Base-by-base conservation (phyloP, 2,329 filamentous ascomycete species). In the Tolypocladium sp. region DNA sequence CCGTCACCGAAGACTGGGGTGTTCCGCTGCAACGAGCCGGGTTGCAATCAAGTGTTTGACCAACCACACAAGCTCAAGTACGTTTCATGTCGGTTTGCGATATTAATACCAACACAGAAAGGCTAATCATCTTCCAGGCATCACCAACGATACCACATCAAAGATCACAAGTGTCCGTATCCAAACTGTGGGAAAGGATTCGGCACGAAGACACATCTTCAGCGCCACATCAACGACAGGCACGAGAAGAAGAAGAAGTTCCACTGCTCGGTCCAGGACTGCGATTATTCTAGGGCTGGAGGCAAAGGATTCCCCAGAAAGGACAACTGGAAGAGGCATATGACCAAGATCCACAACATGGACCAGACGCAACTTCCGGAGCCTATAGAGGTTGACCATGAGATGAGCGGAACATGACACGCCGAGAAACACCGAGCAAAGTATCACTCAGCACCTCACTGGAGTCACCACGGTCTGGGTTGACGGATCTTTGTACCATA, bases 241-340 rank as follows among this genome's bases (percentile, higher is more conserved):
- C 83, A 86, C 67, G 76, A 78, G 63, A 84, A 84, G 72, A 82
- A 79, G 60, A 82, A 81, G 68, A 82, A 82, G 60, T 85, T 81
- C 59, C 82, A 85, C 67, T 86, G 83, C 64, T 80, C 77, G 0
- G 76, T 82, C 5, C 74, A 73, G 2, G 77, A 76, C 8, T 86
- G 83, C 64, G 75, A 79, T 6, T 85, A 83, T 66, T 84, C 81
- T n/a, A 77, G 76, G 59, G 68, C 73, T 20, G 82, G 82, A 10
- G 81, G 82, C 58, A 84, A 83, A 62, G 81, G 79, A 0, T 86
- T 86, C 63, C 82, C 82, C 1, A 73, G 83, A 57, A 86, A 85
- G 66, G 83, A 85, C 65, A 85, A 86, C 68, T 85, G 82, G 82
- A 79, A 82, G 64, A 73, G 83, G 59, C 83, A 86, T 66, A 85